Conservation (phyloP, 2,329 filamentous ascomycete species). For the Hirsutella thompsonii region DNA sequence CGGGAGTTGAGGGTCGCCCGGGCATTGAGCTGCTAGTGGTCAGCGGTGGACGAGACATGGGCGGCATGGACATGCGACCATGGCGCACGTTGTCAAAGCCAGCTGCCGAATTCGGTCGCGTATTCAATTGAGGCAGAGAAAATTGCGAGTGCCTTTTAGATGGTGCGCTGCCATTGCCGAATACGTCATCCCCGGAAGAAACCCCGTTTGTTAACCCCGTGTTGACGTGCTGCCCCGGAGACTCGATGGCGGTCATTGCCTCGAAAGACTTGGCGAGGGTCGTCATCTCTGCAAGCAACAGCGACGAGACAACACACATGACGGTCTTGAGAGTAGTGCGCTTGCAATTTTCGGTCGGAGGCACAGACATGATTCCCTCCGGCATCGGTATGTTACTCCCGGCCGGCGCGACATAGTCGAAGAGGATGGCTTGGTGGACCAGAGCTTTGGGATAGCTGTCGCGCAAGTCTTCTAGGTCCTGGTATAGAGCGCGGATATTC, state of each 20-base stretch:
- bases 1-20: slow-evolving; percentile 36
- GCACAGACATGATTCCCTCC: slow-evolving; percentile 59
- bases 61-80: slow-evolving; percentile 73
- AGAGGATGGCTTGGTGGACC: slow-evolving; percentile 67
- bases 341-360: slow-evolving; percentile 53
- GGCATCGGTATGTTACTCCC: slow-evolving; percentile 41
- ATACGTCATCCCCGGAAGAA: slow-evolving; percentile 26
- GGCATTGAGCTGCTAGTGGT: slow-evolving; percentile 33
- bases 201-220: slow-evolving; percentile 26
- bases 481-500: slow-evolving; percentile 45
- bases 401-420: slow-evolving; percentile 49
- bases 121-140: slow-evolving; percentile 22
- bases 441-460: slow-evolving; percentile 65
- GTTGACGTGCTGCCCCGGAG: slow-evolving; percentile 44
- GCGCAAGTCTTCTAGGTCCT: slow-evolving; percentile 57
- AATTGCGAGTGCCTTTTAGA: slow-evolving; percentile 45
- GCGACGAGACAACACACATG: slow-evolving; percentile 65
- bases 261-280: slow-evolving; percentile 61
- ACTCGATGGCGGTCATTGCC: slow-evolving; percentile 62
- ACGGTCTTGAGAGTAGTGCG: slow-evolving; percentile 71
- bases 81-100: slow-evolving; percentile 44
- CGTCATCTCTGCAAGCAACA: slow-evolving; percentile 64
- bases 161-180: slow-evolving; percentile 16
- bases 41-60: slow-evolving; percentile 34
- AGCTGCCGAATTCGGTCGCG: slow-evolving; percentile 41